Base-by-base conservation (phyloP, 768 basidiomycete species). In the Cytidiella melzeri region DNA sequence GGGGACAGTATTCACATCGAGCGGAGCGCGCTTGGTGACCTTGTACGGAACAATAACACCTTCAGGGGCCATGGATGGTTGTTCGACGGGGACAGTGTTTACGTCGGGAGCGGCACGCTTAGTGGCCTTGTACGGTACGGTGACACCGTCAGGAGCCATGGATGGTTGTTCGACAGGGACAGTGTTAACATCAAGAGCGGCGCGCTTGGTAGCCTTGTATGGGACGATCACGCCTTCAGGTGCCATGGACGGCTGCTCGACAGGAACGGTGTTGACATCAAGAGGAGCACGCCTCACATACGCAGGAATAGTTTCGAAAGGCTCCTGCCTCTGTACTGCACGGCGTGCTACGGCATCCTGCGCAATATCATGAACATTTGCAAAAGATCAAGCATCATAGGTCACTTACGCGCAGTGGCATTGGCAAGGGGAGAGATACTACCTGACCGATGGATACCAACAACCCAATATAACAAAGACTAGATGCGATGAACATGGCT, bases 401-500 rank as follows among this genome's bases (percentile, higher is more conserved):
- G n/a, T 19, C 12, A 59, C 72, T 50, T 44, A 79, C 71, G n/a
- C 52, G 59, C 10, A 66, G 26, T 34, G 69, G 67, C 61, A 71
- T 64, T n/a, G 75, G 73, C 50, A 78, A 52, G 6, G 80, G 69
- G 5, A 42, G 64, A 15, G 64, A 66, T 30, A 69, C 66, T 39
- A 71, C 64, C 42, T 67, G 74, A 57, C 74, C 71, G 57, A 73
- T 66, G 54, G 72, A 71, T 58, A 76, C 62, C n/a, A n/a, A n/a
- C n/a, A n/a, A n/a, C n/a, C n/a, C n/a, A n/a, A n/a, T n/a, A n/a
- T n/a, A n/a, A n/a, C n/a, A n/a, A n/a, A n/a, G n/a, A n/a, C n/a
- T n/a, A n/a, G n/a, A 60, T 56, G 69, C 61, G 50, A 65, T 54
- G 61, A 79, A 68, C 80, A 83, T 81, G 64, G 55, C 38, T 56